Base-by-base conservation (phyloP, 2,329 filamentous ascomycete species). In the Aspergillus sp. region DNA sequence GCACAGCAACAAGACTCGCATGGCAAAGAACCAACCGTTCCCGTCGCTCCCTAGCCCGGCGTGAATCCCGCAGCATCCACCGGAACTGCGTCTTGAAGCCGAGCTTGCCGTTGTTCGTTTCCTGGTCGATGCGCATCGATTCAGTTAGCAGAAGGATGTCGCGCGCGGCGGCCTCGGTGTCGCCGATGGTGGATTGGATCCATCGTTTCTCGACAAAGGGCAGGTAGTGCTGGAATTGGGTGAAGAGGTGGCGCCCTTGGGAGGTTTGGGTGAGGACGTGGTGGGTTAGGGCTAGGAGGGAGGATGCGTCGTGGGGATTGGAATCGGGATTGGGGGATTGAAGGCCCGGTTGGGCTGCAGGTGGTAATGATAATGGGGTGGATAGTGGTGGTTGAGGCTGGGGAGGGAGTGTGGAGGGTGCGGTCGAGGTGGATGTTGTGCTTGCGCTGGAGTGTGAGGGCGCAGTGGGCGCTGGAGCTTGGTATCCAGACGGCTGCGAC, bases 161-260 rank as follows among this genome's bases (percentile, higher is more conserved):
- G 53, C 68, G 65, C 32, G 64, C 62, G 42, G 72, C 70, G 48
- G 72, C 73, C 41, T 72, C 70, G 34, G 71, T 66, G 42, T 71
- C 74, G 34, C 62, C 60, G 34, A 74, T 63, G 8, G 62, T 66
- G 2, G 61, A 56, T 17, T 64, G 58, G 18, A 71, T 64, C 69
- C 68, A 70, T 12, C 60, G 56, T 6, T 41, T 51, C 22, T 68
- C 66, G 9, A 12, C 20, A 7, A 51, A 1, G 22, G 58, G 50
- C 13, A 68, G 42, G 15, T n/a, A 3, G 1, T n/a, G n/a, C 1
- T 45, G 38, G 26, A 62, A 57, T 15, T 57, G 32, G 5, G 42
- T 18, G 38, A 61, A 64, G 11, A 68, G 56, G 11, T 61, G 59
- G n/a, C 58, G 32, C 5, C 49, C 63, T 53, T 68, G 64, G 7